A percentile compares a stretch with the other conserved stretches of the same genome.
Conservation (phyloP, 2,329 filamentous ascomycete genomes). For the Xylaria sp. region DNA sequence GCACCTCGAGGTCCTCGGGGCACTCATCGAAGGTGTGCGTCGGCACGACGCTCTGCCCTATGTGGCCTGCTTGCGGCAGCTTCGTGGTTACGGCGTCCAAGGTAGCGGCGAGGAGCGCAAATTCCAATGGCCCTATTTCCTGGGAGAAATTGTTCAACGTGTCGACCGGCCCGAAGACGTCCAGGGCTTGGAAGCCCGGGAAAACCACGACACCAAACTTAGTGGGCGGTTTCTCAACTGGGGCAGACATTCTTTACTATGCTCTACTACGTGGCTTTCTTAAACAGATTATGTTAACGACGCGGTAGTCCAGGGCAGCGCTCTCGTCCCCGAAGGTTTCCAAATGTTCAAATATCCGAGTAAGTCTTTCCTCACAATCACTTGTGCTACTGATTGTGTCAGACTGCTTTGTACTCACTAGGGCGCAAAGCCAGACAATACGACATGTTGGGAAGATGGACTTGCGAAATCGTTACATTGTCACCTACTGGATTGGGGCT, state of each 20-base stretch:
- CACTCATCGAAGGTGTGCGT: conserved; percentile 59
- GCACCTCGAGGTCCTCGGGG: conserved; percentile 61
- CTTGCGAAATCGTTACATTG: neutral
- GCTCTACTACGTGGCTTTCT: neutral
- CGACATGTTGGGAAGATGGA: neutral
- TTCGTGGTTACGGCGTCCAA: conserved; percentile 49
- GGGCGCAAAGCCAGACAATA: neutral
- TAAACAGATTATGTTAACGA: neutral
- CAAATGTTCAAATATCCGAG: neutral
- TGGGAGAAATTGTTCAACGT: conserved; percentile 49
- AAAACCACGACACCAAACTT: conserved; percentile 53
- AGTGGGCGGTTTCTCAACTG: conserved; percentile 26
- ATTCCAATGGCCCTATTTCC: conserved; percentile 44
- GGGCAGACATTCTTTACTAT: conserved; percentile 9
- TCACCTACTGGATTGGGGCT: conserved; percentile 6
- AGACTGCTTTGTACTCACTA: neutral
- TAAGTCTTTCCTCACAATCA: too few species aligned
- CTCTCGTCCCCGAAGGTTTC: neutral
- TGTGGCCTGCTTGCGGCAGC: conserved; percentile 35
- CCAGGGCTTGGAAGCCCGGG: conserved; percentile 48
- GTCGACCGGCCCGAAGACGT: conserved; percentile 51
- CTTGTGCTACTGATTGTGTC: neutral
- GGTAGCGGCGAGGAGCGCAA: conserved; percentile 49
- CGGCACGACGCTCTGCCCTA: conserved; percentile 46
- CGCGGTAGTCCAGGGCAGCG: neutral